A percentile compares a stretch with the other conserved stretches of the same genome.
Conservation (phyloP, 2,329 filamentous ascomycete species). For the Colletotrichum sojae region DNA sequence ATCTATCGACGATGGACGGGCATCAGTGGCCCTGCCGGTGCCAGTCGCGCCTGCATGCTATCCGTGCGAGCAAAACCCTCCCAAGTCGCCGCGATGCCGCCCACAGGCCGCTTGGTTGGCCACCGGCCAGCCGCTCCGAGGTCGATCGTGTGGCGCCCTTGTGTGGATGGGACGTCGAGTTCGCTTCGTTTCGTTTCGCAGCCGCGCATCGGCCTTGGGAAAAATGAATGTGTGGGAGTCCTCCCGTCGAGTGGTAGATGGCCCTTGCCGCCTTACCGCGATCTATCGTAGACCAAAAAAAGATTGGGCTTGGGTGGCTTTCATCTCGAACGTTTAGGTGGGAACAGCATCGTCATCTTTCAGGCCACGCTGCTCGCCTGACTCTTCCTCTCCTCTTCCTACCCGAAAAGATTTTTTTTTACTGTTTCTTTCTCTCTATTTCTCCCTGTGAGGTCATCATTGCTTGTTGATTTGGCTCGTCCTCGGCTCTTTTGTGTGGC, state of each 20-base stretch:
- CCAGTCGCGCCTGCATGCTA: conserved; percentile 28
- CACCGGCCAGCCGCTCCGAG: conserved; percentile 28
- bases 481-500: conserved; percentile 30
- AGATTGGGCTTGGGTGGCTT: conserved; percentile 31
- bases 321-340: conserved; percentile 19
- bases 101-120: conserved; percentile 38
- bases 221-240: conserved; percentile 14
- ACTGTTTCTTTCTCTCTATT: conserved; percentile 7
- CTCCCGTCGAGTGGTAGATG: conserved; percentile 29
- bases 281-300: conserved; percentile 17
- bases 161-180: conserved; percentile 15
- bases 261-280: conserved; percentile 33
- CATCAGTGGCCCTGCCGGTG: conserved; percentile 12
- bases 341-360: conserved; percentile 42
- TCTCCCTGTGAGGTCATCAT: conserved; percentile 25
- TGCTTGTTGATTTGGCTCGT: conserved; percentile 20
- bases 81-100: conserved; percentile 38
- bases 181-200: conserved; percentile 25
- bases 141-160: conserved; percentile 26
- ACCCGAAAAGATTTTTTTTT: background rate
- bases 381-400: conserved; percentile 12
- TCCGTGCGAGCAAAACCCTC: conserved; percentile 20
- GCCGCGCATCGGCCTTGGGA: conserved; percentile 13
- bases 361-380: conserved; percentile 31
- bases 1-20: background rate